Evolutionary conservation across 805 yeast genomes (phyloP), one percentile per base, ranked within the genome.

Genomic region (Komagataella populi): DNA sequence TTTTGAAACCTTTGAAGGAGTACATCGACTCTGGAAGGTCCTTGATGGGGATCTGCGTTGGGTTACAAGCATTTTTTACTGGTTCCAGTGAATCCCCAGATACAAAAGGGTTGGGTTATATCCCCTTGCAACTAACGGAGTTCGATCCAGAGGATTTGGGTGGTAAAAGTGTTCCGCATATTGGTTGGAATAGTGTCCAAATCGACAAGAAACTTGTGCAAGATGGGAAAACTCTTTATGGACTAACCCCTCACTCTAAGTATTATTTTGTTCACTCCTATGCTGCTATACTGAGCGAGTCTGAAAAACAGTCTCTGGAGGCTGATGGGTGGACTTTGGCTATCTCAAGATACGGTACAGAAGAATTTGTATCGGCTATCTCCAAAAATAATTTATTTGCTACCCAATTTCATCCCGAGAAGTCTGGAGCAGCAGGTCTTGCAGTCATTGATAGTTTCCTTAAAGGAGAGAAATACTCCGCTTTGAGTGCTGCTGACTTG

Each of bases 321-420:
- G 57, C 63, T 14, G 54, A 69, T 46, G 77, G 75, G 44, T 91
- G 96, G 96, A 78, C 80, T 43, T 72, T 85, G 51, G 88, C 89
- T 0, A 67, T 77, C 47, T 78, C 93, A 1, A 71, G 67, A 51
- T 93, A 93, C 65, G 95, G 95, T 1, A 63, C 79, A 23, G 90
- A 93, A 66, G 73, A 68, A 49, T 93, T 90, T 59, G 70, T 93
- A 54, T 95, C 97, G 14, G 93, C 98, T 0, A 64, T 90, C 49
- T 64, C 81, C 30, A 83, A 76, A 60, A 87, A 75, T 53, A 90
- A 88, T 55, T 71, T 91, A 8, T 87, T 93, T 67, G 96, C 97
- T 46, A 93, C 98, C 1, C 99, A 93, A 66, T 93, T 93, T 67
- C 99, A 93, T 67, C 99, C 99, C n/a, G 99, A 93, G 63, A 93